These are phyloP conservation scores for Novymonas esmeraldas DNA, from an alignment of 208 protist genomes.

Conservation along the genomic window DNA sequence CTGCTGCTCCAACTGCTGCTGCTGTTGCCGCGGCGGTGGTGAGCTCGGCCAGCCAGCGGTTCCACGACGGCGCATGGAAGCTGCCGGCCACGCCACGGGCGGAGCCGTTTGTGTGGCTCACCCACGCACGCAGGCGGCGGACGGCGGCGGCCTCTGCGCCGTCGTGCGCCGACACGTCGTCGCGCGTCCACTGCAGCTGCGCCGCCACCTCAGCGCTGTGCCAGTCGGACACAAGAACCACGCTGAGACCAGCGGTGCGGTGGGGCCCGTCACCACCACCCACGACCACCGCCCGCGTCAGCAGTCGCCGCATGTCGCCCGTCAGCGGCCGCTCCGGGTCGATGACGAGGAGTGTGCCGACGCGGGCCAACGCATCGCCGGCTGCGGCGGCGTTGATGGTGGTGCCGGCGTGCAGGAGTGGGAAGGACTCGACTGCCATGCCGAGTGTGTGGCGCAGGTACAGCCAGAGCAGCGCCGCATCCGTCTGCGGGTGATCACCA, in stretches of 20 bases:
- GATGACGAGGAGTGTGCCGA: constrained; percentile 49
- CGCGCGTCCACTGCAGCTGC: constrained; percentile 6
- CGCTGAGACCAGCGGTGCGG: constrained; percentile 24
- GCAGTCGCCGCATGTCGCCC: constrained; percentile 26
- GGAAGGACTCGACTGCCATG: constrained; percentile 53
- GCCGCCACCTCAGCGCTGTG: constrained; percentile 29
- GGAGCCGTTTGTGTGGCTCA: not conserved
- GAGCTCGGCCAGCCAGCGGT: constrained; percentile 37
- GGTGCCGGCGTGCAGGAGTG: constrained; percentile 22
- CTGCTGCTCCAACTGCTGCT: constrained; percentile 15
- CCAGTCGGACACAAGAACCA: constrained; percentile 63
- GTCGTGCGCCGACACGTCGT: not conserved
- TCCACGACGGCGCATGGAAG: constrained; percentile 56
- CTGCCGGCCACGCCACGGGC: constrained; percentile 30
- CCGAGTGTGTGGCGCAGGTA: constrained; percentile 47
- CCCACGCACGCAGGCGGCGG: not conserved
- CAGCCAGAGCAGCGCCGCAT: constrained; percentile 87
- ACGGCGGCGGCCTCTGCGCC: not conserved
- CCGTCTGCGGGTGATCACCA: constrained; percentile 97
- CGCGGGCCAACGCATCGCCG: constrained; percentile 12
- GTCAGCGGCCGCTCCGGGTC: constrained; percentile 51
- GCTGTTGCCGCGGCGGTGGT: not conserved
- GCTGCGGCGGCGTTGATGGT: not conserved
- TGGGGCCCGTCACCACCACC: not conserved
- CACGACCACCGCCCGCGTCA: constrained; percentile 34